Evolutionary conservation across 2,329 filamentous ascomycete species (phyloP).

Genomic region (Thermomyces lanuginosus): DNA sequence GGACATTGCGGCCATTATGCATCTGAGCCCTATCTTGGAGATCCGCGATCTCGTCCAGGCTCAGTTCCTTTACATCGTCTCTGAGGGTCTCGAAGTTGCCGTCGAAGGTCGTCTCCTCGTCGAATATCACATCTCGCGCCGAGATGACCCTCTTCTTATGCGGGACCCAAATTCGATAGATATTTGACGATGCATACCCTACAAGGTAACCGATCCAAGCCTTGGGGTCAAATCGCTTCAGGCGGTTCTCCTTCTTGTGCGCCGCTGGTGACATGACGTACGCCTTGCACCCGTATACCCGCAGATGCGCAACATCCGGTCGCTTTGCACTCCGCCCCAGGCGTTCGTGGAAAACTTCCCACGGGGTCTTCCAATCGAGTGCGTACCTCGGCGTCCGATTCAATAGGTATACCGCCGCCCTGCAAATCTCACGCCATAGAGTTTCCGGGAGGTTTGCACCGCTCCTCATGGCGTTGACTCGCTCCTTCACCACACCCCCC

Average conservation of each 20-base stretch:
- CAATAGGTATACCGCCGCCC: conserved; percentile 3
- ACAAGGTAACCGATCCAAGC: conserved; percentile 3
- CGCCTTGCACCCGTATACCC: conserved; percentile 3
- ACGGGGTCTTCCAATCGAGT: conserved; percentile 3
- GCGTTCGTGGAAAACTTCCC: conserved; percentile 1
- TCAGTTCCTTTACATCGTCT: too few species aligned
- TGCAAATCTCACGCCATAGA: conserved; percentile 3
- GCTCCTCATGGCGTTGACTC: conserved; percentile 1
- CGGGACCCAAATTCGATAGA: conserved; percentile 4
- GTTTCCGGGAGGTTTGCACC: conserved; percentile 1
- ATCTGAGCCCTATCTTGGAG: too few species aligned
- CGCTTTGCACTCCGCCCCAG: too few species aligned
- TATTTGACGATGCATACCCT: conserved; percentile 3
- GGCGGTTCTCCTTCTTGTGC: conserved; percentile 2
- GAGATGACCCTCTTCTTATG: conserved; percentile 1
- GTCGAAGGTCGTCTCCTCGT: conserved; percentile 2
- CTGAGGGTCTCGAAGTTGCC: conserved; percentile 1
- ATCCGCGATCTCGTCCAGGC: too few species aligned
- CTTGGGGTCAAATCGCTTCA: conserved; percentile 3
- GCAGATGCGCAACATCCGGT: conserved; percentile 1
- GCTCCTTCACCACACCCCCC: conserved; percentile 1
- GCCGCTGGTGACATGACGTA: conserved; percentile 1
- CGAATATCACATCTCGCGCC: conserved; percentile 2
- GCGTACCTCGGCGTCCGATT: conserved; percentile 2
- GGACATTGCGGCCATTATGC: too few species aligned